Conservation (phyloP, 2,329 filamentous ascomycete species). For the Ciborinia camelliae region DNA sequence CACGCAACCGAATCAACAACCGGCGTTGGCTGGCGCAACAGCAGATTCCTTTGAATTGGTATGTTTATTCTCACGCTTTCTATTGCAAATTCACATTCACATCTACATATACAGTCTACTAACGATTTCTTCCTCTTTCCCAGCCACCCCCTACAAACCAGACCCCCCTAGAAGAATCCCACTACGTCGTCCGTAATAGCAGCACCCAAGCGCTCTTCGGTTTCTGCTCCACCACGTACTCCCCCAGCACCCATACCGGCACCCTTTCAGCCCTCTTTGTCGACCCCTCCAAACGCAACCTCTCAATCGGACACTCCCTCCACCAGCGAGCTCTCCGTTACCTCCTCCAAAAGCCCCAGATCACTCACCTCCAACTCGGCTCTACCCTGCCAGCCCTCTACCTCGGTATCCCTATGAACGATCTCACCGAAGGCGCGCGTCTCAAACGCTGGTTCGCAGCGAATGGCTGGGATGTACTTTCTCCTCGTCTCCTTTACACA, state of each 20-base stretch:
- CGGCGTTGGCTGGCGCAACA: slow-evolving; percentile 59
- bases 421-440: slow-evolving; percentile 47
- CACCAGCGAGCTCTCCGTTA: slow-evolving; percentile 80
- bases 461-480: slow-evolving; percentile 77
- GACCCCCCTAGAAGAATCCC: slow-evolving; percentile 58
- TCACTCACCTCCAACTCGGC: slow-evolving; percentile 65
- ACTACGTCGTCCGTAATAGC: slow-evolving; percentile 92
- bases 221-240: slow-evolving; percentile 85
- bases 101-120: background rate
- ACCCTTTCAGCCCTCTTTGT: slow-evolving; percentile 86
- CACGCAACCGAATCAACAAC: slow-evolving; percentile 62
- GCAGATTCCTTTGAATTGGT: slow-evolving; percentile 73
- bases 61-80: slow-evolving; percentile 7
- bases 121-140: background rate
- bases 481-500: slow-evolving; percentile 60
- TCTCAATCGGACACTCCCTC: slow-evolving; percentile 86
- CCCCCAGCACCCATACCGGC: slow-evolving; percentile 51
- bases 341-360: slow-evolving; percentile 59
- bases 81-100: background rate
- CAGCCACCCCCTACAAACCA: background rate
- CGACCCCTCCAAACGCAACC: slow-evolving; percentile 77
- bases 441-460: slow-evolving; percentile 79
- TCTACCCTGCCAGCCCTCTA: slow-evolving; percentile 81
- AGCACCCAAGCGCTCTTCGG: slow-evolving; percentile 88
- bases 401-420: slow-evolving; percentile 71